Evolutionary conservation across 129 eudicot genomes (phyloP).

Genomic region (Cynara cardunculus): DNA sequence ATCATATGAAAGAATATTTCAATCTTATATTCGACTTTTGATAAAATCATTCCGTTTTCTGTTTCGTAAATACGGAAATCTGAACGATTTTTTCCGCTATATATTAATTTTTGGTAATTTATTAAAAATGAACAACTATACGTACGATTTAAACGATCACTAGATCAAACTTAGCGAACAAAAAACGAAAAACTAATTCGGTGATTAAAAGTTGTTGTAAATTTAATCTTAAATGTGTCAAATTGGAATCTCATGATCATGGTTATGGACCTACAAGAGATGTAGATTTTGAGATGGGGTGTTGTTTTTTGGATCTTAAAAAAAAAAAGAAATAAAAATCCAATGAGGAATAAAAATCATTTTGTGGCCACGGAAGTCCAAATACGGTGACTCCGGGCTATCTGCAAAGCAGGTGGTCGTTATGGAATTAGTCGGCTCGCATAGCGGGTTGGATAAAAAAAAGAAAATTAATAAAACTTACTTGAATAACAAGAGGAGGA

Average conservation of each 20-base stretch:
- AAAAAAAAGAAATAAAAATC: too few species aligned
- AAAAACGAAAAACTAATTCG: not conserved
- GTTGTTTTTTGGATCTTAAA: not conserved
- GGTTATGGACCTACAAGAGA: not conserved
- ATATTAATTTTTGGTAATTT: not conserved
- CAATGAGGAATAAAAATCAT: too few species aligned
- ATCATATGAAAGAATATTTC: too few species aligned
- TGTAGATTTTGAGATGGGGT: not conserved
- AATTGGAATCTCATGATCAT: not conserved
- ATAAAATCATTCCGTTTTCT: not conserved
- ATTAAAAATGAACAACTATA: too few species aligned
- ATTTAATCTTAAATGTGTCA: not conserved
- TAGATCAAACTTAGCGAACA: not conserved
- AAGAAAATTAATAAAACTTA: constrained; percentile 19
- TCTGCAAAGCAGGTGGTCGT: too few species aligned
- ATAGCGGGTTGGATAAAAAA: too few species aligned
- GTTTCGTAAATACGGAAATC: not conserved
- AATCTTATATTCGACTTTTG: not conserved
- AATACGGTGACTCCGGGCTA: too few species aligned
- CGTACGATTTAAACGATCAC: too few species aligned
- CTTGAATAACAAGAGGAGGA: constrained; percentile 95
- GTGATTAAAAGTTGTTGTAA: not conserved
- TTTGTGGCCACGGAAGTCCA: too few species aligned
- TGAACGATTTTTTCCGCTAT: not conserved
- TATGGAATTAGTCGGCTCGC: too few species aligned